A percentile compares a stretch with the other conserved stretches of the same genome.
Conservation (phyloP, 2,329 filamentous ascomycete genomes). For the Alternaria sp. region DNA sequence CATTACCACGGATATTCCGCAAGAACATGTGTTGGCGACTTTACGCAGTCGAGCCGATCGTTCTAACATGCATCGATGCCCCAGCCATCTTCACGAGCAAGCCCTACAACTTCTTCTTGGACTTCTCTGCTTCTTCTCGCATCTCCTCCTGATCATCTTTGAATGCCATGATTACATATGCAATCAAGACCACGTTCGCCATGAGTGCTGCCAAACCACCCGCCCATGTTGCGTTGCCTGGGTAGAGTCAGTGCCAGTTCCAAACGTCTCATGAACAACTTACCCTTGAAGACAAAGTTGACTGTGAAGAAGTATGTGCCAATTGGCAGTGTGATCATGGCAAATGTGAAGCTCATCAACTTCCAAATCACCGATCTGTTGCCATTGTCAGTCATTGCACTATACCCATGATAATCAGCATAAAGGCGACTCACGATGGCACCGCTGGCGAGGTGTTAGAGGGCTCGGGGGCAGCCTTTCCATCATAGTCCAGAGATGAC, state of each 20-base stretch:
- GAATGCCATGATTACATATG: constrained; percentile 92
- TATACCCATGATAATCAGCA: not conserved
- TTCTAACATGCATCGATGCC: not conserved
- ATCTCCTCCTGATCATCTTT: constrained; percentile 73
- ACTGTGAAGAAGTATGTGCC: constrained; percentile 86
- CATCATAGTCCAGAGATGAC: constrained; percentile 61
- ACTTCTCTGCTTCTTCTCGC: constrained; percentile 53
- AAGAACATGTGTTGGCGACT: not conserved
- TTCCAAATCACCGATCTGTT: constrained; percentile 83
- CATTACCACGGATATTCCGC: not conserved
- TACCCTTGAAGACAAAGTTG: constrained; percentile 78
- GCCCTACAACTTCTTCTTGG: constrained; percentile 44
- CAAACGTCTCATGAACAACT: constrained; percentile 16
- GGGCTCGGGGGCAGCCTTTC: constrained; percentile 51
- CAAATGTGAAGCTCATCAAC: constrained; percentile 85
- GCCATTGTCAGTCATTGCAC: constrained; percentile 7
- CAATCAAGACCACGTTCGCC: constrained; percentile 88
- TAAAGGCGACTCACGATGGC: constrained; percentile 67
- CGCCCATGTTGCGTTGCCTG: constrained; percentile 88
- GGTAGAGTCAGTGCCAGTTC: constrained; percentile 7
- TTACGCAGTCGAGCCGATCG: not conserved
- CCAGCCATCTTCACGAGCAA: not conserved
- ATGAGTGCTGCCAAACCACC: constrained; percentile 85
- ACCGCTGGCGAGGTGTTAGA: constrained; percentile 84
- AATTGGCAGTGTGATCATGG: constrained; percentile 88